Evolutionary conservation across 2,329 filamentous ascomycete species (phyloP).

Genomic region (Macrophomina tecta): DNA sequence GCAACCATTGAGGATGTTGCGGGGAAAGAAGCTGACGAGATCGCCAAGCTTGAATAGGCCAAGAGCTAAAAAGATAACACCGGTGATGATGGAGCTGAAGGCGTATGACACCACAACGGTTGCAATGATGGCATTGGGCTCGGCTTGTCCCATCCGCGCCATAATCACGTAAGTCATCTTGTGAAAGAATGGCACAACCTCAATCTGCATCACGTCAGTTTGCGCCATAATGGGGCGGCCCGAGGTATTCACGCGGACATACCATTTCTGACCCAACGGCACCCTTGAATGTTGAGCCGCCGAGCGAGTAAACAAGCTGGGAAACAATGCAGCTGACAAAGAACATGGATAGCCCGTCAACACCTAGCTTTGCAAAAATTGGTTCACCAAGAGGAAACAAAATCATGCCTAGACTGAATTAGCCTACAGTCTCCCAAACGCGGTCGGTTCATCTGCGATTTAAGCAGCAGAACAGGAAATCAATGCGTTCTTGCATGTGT

Average conservation of each 20-base stretch:
- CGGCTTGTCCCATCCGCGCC: conserved; percentile 74
- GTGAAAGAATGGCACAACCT: conserved; percentile 98
- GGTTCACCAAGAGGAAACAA: conserved; percentile 89
- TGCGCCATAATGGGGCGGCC: conserved; percentile 8
- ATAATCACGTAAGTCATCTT: conserved; percentile 95
- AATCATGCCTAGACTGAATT: conserved; percentile 71
- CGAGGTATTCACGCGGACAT: conserved; percentile 37
- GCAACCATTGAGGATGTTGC: conserved; percentile 94
- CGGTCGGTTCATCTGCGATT: not conserved
- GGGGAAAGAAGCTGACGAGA: conserved; percentile 94
- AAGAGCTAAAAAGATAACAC: conserved; percentile 88
- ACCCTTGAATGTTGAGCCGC: conserved; percentile 86
- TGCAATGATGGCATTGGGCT: conserved; percentile 85
- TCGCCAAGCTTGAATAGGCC: conserved; percentile 87
- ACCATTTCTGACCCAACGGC: conserved; percentile 94
- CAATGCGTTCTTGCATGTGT: not conserved
- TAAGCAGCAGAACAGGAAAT: not conserved
- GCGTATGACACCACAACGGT: conserved; percentile 94
- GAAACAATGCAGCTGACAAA: conserved; percentile 97
- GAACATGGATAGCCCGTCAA: conserved; percentile 97
- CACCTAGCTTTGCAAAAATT: conserved; percentile 83
- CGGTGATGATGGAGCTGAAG: conserved; percentile 88
- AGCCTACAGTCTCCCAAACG: not conserved
- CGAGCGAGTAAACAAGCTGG: conserved; percentile 84
- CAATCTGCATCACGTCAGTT: conserved; percentile 65